phyloP scores from a whole-genome alignment of 495 filamentous ascomycete genomes.

The Xylaria longipes region DNA sequence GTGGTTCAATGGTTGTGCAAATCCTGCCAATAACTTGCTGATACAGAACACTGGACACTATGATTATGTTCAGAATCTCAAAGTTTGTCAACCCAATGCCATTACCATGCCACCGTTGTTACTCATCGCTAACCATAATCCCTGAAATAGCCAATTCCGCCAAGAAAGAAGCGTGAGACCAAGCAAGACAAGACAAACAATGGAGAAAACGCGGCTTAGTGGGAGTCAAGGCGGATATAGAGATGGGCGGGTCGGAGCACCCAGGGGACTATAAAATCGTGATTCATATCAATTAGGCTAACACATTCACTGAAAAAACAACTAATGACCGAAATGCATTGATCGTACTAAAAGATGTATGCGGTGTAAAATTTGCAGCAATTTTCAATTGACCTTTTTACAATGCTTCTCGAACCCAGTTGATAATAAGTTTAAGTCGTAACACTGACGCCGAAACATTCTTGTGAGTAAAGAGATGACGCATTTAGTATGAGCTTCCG shows the following conservation, averaged over 20 bases:
- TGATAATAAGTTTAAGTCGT: not conserved
- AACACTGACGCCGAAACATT: not conserved
- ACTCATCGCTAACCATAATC: not conserved
- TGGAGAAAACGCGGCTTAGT: not conserved
- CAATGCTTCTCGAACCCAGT: not conserved
- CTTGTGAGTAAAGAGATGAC: not conserved
- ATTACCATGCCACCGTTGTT: not conserved
- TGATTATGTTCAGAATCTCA: not conserved
- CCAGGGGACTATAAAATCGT: not conserved
- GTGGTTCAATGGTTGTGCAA: constrained; percentile 1
- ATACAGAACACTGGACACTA: not conserved
- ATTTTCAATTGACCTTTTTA: not conserved
- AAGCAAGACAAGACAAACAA: not conserved
- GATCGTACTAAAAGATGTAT: not conserved
- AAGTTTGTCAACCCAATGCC: not conserved
- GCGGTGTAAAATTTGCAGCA: too few species aligned
- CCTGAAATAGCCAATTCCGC: not conserved
- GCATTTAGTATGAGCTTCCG: not conserved
- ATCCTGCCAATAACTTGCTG: not conserved
- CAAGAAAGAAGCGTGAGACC: not conserved
- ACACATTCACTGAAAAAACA: not conserved
- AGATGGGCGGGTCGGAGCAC: not conserved
- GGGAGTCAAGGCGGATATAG: too few species aligned
- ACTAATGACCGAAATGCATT: not conserved
- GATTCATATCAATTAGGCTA: not conserved